phyloP scores from a whole-genome alignment of 805 yeast species.

The Zygotorulaspora sp. region DNA sequence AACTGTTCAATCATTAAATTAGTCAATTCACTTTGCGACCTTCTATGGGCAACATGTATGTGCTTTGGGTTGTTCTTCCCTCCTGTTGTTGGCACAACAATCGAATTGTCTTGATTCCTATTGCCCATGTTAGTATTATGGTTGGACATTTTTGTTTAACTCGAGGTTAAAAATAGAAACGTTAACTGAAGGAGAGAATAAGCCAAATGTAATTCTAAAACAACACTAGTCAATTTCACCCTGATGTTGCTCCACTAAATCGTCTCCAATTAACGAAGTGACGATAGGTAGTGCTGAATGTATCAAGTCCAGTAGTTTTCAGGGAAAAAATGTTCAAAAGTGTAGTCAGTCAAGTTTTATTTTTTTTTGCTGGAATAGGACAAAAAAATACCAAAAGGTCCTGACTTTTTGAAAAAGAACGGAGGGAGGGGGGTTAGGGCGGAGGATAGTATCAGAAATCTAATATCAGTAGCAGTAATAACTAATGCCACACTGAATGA shows the following conservation, averaged over 20 bases:
- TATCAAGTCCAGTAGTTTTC: no score
- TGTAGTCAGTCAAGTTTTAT: background rate
- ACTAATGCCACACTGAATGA: no score
- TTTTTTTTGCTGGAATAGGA: background rate
- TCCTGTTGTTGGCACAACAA: conserved; percentile 30
- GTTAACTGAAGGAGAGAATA: background rate
- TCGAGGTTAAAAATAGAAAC: background rate
- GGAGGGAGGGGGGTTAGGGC: background rate
- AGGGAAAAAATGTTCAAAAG: background rate
- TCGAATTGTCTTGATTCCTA: conserved; percentile 19
- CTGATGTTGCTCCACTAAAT: no score
- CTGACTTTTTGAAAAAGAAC: background rate
- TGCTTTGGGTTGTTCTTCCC: conserved; percentile 49
- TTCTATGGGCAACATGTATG: conserved; percentile 91
- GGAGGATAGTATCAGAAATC: no score
- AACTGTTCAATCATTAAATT: conserved; percentile 88
- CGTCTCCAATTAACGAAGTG: no score
- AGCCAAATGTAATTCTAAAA: background rate
- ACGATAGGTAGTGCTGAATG: no score
- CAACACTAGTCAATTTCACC: background rate
- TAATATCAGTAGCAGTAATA: no score
- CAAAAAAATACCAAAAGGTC: background rate
- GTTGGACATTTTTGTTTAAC: conserved; percentile 2
- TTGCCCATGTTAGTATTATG: conserved; percentile 8
- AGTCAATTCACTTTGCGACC: conserved; percentile 94